phyloP scores from a whole-genome alignment of 805 yeast species.

The Metschnikowia noctiluminum region DNA sequence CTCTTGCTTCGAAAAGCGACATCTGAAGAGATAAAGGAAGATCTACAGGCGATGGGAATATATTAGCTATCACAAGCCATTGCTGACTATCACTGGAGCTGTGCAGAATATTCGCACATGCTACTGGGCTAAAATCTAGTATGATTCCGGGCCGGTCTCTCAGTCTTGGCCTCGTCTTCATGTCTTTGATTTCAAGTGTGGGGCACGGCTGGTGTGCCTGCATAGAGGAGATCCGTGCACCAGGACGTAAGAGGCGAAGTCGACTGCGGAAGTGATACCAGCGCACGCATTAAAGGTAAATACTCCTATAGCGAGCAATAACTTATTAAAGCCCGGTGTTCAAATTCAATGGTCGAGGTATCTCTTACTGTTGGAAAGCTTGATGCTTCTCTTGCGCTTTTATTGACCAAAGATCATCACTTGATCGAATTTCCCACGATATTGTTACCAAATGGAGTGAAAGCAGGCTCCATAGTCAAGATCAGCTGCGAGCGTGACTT shows the following conservation, averaged over 20 bases:
- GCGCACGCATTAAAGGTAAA: background rate
- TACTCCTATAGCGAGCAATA: background rate
- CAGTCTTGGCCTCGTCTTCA: too few species aligned
- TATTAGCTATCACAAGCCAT: slow-evolving; percentile 1
- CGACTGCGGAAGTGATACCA: background rate
- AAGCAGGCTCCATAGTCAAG: slow-evolving; percentile 88
- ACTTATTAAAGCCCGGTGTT: background rate
- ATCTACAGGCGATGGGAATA: slow-evolving; percentile 64
- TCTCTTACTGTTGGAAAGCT: slow-evolving; percentile 92
- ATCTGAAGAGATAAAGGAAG: slow-evolving; percentile 71
- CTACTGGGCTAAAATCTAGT: too few species aligned
- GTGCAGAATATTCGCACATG: too few species aligned
- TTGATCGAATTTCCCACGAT: slow-evolving; percentile 96
- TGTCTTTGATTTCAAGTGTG: background rate
- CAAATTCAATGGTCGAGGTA: slow-evolving; percentile 68
- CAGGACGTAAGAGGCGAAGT: background rate
- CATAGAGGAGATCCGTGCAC: background rate
- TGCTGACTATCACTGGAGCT: too few species aligned
- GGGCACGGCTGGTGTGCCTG: background rate
- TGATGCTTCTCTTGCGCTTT: slow-evolving; percentile 89
- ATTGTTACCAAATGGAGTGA: slow-evolving; percentile 81
- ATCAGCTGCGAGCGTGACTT: slow-evolving; percentile 78
- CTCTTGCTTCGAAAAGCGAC: slow-evolving; percentile 53
- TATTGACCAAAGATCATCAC: slow-evolving; percentile 89
- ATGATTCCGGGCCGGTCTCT: too few species aligned